Percentiles rank a stretch among this genome's conserved stretches.
These are phyloP conservation scores for Cyclotella sp. DNA, from an alignment of 108 stramenopile species.

Conservation along the genomic window DNA sequence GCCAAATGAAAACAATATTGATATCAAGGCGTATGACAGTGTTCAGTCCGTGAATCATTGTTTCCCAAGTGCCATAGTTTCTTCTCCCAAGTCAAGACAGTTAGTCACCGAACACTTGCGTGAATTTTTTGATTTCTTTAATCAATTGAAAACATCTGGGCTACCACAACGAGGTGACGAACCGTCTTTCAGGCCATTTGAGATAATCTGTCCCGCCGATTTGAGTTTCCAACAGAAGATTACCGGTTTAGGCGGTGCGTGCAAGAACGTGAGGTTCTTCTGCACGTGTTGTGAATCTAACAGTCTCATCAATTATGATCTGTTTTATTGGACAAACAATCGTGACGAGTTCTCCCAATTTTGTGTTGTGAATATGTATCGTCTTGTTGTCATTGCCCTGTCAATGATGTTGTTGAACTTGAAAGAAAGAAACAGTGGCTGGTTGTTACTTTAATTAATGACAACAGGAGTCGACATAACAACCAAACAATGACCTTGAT, in stretches of 20 bases:
- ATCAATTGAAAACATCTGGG: neutral
- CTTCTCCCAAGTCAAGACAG: neutral
- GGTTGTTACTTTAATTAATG: neutral
- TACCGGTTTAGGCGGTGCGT: slow-evolving; percentile 1
- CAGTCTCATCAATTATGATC: neutral
- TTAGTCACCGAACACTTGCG: slow-evolving; percentile 1
- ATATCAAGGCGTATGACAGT: neutral
- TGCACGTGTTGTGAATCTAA: slow-evolving; percentile 2
- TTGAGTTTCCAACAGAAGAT: slow-evolving; percentile 20
- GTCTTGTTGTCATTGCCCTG: neutral
- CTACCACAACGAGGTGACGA: neutral
- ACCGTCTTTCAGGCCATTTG: neutral
- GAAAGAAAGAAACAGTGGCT: neutral
- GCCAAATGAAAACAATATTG: neutral
- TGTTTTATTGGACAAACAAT: neutral
- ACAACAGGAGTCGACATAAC: neutral
- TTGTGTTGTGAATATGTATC: neutral
- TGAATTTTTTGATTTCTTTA: slow-evolving; percentile 4
- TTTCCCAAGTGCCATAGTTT: neutral
- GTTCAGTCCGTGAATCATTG: neutral
- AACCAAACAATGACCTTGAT: neutral
- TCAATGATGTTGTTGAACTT: neutral
- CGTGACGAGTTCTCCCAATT: neutral
- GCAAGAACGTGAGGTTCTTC: neutral
- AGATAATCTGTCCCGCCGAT: neutral